A percentile compares a stretch with the other conserved stretches of the same genome.
phyloP scores from a whole-genome alignment of 148 eudicot species.

The Fagopyrum esculentum region DNA sequence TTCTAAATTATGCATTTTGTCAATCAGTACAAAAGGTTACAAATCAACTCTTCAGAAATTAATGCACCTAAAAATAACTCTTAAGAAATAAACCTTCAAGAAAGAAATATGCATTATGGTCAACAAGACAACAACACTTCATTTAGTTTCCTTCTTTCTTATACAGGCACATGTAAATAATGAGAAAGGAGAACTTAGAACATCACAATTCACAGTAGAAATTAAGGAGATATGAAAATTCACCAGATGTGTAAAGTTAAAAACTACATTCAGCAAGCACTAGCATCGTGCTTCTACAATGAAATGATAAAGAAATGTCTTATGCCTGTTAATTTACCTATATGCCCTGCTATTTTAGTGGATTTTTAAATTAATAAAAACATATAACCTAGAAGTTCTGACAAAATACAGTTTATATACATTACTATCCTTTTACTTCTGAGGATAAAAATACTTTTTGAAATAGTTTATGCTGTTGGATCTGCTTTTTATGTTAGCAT shows the following conservation, averaged over 20 bases:
- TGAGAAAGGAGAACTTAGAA: not conserved
- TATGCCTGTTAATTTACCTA: not conserved
- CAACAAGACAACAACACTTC: not conserved
- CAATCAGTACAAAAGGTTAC: not conserved
- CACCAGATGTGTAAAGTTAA: not conserved
- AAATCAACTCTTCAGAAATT: not conserved
- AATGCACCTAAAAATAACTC: not conserved
- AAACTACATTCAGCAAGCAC: not conserved
- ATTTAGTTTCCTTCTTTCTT: not conserved
- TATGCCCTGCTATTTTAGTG: not conserved
- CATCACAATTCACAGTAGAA: not conserved
- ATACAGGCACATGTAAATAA: not conserved
- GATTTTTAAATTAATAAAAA: not conserved
- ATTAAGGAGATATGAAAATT: not conserved
- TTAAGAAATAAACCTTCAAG: not conserved
- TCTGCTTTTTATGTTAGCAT: slow-evolving; percentile 8
- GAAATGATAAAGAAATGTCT: not conserved
- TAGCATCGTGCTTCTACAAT: not conserved
- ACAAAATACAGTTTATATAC: not conserved
- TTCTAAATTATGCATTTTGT: not conserved
- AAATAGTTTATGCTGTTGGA: not conserved
- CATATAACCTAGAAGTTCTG: not conserved
- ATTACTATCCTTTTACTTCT: not conserved
- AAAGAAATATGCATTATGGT: not conserved
- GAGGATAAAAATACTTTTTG: not conserved